A percentile compares a stretch with the other conserved stretches of the same genome.
Conservation (phyloP, 768 basidiomycete genomes). For the Termitomyces sp. region DNA sequence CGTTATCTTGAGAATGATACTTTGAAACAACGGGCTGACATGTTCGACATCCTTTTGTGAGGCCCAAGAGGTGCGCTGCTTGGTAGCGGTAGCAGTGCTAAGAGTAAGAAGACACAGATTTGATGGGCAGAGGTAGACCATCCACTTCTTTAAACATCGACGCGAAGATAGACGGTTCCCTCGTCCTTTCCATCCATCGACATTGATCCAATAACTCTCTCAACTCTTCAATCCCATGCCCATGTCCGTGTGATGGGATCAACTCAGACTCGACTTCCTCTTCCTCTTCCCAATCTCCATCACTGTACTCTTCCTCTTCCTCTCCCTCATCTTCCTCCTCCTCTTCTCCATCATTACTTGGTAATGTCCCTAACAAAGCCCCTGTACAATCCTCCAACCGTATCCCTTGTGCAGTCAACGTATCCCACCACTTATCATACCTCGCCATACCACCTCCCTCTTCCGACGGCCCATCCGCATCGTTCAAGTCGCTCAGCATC, state of each 20-base stretch:
- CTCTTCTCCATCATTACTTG: slow-evolving; percentile 25
- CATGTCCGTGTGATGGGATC: slow-evolving; percentile 19
- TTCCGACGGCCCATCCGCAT: slow-evolving; percentile 40
- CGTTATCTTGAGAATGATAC: background rate
- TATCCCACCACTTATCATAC: slow-evolving; percentile 69
- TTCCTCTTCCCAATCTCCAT: slow-evolving; percentile 23
- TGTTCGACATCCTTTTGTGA: background rate
- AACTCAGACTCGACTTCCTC: slow-evolving; percentile 17
- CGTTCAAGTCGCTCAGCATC: slow-evolving; percentile 53
- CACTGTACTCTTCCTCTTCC: slow-evolving; percentile 25
- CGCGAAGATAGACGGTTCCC: slow-evolving; percentile 34
- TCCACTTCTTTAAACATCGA: slow-evolving; percentile 11
- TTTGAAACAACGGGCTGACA: background rate
- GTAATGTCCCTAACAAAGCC: slow-evolving; percentile 47
- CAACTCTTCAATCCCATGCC: slow-evolving; percentile 33
- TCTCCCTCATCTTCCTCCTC: slow-evolving; percentile 21
- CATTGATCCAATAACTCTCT: slow-evolving; percentile 55
- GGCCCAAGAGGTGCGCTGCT: background rate
- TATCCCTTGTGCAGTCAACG: slow-evolving; percentile 41
- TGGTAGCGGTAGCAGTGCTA: background rate
- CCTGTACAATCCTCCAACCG: slow-evolving; percentile 77
- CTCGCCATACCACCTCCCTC: slow-evolving; percentile 40
- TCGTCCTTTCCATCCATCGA: slow-evolving; percentile 38
- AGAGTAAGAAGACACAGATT: background rate
- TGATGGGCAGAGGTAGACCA: background rate